phyloP scores from a whole-genome alignment of 345 rosid species.

The Salix udensis region DNA sequence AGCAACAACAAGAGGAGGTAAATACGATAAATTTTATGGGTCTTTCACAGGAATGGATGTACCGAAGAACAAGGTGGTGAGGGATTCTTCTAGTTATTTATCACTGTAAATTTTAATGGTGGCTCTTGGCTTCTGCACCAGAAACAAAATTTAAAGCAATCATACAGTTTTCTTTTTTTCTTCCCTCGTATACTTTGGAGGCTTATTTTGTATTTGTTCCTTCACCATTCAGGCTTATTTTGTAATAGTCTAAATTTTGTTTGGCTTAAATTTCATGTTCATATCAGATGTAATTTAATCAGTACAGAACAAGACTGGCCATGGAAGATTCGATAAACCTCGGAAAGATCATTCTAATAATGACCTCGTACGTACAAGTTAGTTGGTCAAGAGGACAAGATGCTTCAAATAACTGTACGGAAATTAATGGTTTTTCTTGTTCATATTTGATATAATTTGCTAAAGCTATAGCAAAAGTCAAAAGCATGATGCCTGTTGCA shows the following conservation, averaged over 20 bases:
- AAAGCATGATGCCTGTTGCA: not conserved
- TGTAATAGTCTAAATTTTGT: no score
- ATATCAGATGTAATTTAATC: not conserved
- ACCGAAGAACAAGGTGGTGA: no score
- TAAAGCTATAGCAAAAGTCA: not conserved
- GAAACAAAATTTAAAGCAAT: not conserved
- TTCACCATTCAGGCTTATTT: not conserved
- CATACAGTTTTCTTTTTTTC: not conserved
- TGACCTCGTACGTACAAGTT: not conserved
- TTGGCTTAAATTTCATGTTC: not conserved
- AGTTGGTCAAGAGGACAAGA: not conserved
- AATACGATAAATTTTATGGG: not conserved
- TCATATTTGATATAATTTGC: not conserved
- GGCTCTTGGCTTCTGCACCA: not conserved
- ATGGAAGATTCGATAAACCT: not conserved
- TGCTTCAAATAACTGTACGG: not conserved
- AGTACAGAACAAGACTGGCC: not conserved
- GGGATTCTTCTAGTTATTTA: not conserved
- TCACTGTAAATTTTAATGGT: not conserved
- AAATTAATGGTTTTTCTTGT: not conserved
- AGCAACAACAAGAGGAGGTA: conserved; percentile 35
- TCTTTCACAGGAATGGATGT: no score
- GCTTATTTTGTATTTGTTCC: not conserved
- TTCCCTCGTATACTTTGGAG: not conserved
- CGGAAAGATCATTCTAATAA: not conserved